Evolutionary conservation across 2,329 filamentous ascomycete species (phyloP).

Genomic region (Fusarium veterinarium): DNA sequence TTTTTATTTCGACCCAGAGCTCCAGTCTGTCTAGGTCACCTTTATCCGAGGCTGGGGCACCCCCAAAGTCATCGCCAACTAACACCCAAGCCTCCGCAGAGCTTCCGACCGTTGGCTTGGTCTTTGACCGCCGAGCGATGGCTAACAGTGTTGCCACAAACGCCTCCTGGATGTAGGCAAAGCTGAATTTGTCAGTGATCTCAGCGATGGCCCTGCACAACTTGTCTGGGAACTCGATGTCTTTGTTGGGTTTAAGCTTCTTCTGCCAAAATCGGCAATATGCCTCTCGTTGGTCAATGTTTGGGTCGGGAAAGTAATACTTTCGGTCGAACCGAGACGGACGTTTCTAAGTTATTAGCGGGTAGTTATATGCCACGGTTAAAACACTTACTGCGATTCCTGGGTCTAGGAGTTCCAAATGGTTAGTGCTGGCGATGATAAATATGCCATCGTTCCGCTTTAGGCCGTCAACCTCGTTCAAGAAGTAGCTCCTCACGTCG

Average conservation of each 20-base stretch:
- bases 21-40: not conserved
- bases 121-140: not conserved
- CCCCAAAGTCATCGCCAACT: fast-evolving
- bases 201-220: not conserved
- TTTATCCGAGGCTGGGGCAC: fast-evolving
- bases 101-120: fast-evolving
- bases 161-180: not conserved
- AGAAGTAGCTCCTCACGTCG: not conserved
- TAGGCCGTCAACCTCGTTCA: not conserved
- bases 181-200: not conserved
- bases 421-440: not conserved
- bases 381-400: not conserved
- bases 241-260: fast-evolving
- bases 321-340: not conserved
- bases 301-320: not conserved
- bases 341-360: not conserved
- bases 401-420: not conserved
- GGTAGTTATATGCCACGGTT: fast-evolving
- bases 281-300: not conserved
- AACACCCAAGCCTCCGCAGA: not conserved
- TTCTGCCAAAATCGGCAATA: not conserved
- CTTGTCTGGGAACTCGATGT: not conserved
- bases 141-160: not conserved
- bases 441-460: not conserved
- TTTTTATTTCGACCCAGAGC: not conserved